Evolutionary conservation across 2,329 filamentous ascomycete genomes (phyloP), one percentile per base, ranked within the genome.

Genomic region (Diplodia intermedia): DNA sequence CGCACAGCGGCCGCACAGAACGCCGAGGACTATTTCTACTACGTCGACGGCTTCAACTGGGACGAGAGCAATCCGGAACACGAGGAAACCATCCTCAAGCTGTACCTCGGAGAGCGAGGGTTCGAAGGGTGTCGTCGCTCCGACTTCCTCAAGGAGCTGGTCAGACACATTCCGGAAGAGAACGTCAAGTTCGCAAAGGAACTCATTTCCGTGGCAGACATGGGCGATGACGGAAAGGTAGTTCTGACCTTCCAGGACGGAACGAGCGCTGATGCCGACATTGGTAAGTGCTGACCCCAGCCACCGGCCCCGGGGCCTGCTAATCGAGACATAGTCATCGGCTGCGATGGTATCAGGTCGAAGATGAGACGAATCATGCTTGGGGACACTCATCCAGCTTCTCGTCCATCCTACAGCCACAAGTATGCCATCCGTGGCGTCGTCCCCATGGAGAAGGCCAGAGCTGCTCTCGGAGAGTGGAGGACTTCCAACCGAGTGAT

Each of bases 211-310:
- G 55, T 43, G 8, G 50, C 23, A 1, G 65, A 70, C 26, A 26
- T 26, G 33, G 43, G 29, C 9, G 71, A 71, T 26, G 26, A 2
- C 26, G 72, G 70, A 7, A 72, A 69, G 53, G 68, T 77, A 4
- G 18, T 69, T 6, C 56, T 84, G 61, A 74, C 26, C 3, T 85
- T 79, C 60, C 60, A 72, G 4, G 77, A 79, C 68, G 74, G 75
- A 1, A 71, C 73, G 1, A 71, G 67, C 38, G 71, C 70, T 1
- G 66, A 68, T 14, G 77, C 74, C 23, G 75, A 79, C 69, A 72
- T 72, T 20, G 69, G 70, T 72, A 49, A 65, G 61, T 11, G 66
- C 26, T 4, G 26, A 26, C 26, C 72, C 11, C 2, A 54, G 15
- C 5, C n/a, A 15, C 52, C 14, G 26, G 26, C 33, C 5, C n/a